Evolutionary conservation across 495 filamentous ascomycete species (phyloP), one percentile per base, ranked within the genome.

Genomic region (Trichoderma reesei): DNA sequence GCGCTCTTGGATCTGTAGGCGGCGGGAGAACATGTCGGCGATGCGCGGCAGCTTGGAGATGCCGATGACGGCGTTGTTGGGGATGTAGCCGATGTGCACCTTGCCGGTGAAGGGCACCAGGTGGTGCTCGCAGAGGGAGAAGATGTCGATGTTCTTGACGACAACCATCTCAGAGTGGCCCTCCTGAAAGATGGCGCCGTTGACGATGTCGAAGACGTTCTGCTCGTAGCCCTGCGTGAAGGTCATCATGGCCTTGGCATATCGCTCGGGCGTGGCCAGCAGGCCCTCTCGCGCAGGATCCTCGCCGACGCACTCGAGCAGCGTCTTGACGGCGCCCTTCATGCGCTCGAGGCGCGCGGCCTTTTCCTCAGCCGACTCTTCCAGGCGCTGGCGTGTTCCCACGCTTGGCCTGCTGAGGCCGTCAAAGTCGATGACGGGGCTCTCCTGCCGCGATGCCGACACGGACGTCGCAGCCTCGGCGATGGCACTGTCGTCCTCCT

Each of bases 41-140:
- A 98, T 90, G 51, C 94, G 86, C 14, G 93, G 94, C 54, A 98
- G 80, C 75, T 98, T 98, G 9, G 92, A 96, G 36, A 98, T 88
- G 42, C 94, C 95, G 41, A 98, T 89, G 42, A 98, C 95, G 60
- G 76, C 89, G 76, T 81, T 79, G 67, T 86, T 82, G 16, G 92
- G 95, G 64, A 98, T 97, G 72, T 98, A 98, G 37, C 94, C 95
- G 69, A 98, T 97, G 78, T 98, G 94, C 90, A 98, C 96, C 88
- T 93, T 96, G 65, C 94, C 95, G 8, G 83, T 92, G 71, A 98
- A 98, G 3, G 95, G 94, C 8, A 98, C 92, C 74, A 98, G 85
- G 73, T 98, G 95, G 74, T 98, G 94, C 76, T 98, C 94, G 80
- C 95, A 98, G 64, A 98, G 81, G 62, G 89, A 92, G 73, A 92